Evolutionary conservation across 306 rosid species (phyloP), one percentile per base, ranked within the genome.

Genomic region (Quercus mongolica): DNA sequence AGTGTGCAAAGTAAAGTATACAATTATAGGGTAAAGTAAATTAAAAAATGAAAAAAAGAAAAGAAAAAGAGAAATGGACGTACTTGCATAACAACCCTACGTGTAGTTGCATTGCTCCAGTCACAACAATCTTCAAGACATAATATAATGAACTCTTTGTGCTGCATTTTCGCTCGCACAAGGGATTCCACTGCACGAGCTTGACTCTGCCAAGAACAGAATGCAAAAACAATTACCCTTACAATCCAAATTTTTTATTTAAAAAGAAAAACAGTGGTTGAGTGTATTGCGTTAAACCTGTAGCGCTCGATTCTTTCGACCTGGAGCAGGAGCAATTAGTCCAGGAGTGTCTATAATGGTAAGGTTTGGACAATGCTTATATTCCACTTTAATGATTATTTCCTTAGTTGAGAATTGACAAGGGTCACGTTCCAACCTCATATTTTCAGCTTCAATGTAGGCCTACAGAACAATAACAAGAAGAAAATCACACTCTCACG

Each of bases 341-440:
- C 98, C 98, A 7, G 97, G 98, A 73, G 99, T 95, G 81, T 95
- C 99, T 10, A 95, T 93, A 58, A 95, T 95, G 19, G 98, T 95
- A 77, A 93, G 98, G 71, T 95, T 95, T 0, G 99, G 99, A 78
- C 99, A 95, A 81, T 89, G 83, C 80, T 95, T 95, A 84, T 91
- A 95, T 38, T 90, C 94, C 20, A 95, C 94, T 67, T 82, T 89
- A 56, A 93, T 82, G 8, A 93, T 93, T 28, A 95, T 95, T 75
- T 93, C 99, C 82, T 90, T 90, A 1, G 99, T 79, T 1, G 97
- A 93, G 81, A 95, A 95, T 31, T 90, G 97, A 78, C 81, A 86
- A 3, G 91, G 79, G 74, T 93, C 98, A 5, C 75, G 89, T 86
- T 91, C 94, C 85, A 95, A 79, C 82, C 98, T 85, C 78, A 78